These are phyloP conservation scores for Seiridium cupressi DNA, from an alignment of 2,329 filamentous ascomycete species.

Conservation along the genomic window DNA sequence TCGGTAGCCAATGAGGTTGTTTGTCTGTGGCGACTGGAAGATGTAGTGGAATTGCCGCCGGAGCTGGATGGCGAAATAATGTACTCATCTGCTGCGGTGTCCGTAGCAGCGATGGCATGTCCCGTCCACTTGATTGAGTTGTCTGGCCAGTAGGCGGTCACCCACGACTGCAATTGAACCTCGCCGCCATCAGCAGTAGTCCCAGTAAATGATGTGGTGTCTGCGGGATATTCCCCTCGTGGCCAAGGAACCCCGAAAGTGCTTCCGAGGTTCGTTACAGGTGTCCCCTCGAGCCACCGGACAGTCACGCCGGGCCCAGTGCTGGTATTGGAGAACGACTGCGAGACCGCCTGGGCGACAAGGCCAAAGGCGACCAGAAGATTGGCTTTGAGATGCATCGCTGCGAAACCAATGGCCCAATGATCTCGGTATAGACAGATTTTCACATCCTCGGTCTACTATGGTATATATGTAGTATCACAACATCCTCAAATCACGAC, in stretches of 20 bases:
- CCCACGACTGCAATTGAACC: slow-evolving; percentile 50
- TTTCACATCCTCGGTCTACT: too few species aligned
- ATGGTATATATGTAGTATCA: background rate
- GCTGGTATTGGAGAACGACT: slow-evolving; percentile 5
- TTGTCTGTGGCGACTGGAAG: background rate
- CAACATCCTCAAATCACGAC: background rate
- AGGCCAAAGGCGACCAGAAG: background rate
- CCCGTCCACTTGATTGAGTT: slow-evolving; percentile 61
- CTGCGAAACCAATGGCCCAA: background rate
- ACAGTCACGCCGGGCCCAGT: slow-evolving; percentile 22
- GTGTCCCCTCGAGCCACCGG: slow-evolving; percentile 38
- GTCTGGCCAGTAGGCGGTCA: slow-evolving; percentile 59
- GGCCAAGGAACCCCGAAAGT: slow-evolving; percentile 46
- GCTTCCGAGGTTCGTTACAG: slow-evolving; percentile 30
- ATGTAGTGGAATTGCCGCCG: background rate
- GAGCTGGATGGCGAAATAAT: slow-evolving; percentile 30
- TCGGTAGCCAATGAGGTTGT: slow-evolving; percentile 15
- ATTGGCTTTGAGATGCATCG: background rate
- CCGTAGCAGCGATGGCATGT: slow-evolving; percentile 49
- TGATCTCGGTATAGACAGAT: background rate
- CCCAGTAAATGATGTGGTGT: slow-evolving; percentile 35
- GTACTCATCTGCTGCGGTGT: slow-evolving; percentile 39
- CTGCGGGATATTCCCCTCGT: slow-evolving; percentile 33
- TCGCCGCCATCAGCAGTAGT: slow-evolving; percentile 19
- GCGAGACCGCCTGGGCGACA: background rate